Evolutionary conservation across 169 alveolate species (phyloP).

Genomic region (Eimeria maxima): DNA sequence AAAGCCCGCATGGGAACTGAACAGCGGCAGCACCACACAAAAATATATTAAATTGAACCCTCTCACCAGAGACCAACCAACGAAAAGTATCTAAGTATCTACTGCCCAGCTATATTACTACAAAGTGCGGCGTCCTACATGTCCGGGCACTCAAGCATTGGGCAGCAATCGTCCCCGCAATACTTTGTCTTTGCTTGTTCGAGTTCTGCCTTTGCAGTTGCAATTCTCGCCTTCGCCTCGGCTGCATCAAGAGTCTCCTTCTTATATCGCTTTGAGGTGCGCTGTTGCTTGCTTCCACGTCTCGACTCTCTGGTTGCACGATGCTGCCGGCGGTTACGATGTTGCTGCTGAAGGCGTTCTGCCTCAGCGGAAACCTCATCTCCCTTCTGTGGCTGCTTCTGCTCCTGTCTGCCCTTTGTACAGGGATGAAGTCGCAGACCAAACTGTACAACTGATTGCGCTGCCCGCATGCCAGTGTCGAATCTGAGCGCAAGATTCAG

Average conservation of each 20-base stretch:
- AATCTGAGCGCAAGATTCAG: conserved; percentile 29
- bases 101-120: too few relatives aligned
- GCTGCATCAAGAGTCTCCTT: conserved; percentile 38
- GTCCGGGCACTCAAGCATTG: conserved; percentile 54
- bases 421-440: conserved; percentile 72
- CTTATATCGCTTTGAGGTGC: neutral
- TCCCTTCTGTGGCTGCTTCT: conserved; percentile 16
- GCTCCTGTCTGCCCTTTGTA: conserved; percentile 48
- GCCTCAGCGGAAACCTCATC: neutral
- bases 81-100: neutral
- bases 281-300: conserved; percentile 43
- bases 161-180: conserved; percentile 72
- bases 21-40: neutral
- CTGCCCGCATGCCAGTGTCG: conserved; percentile 79
- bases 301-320: neutral
- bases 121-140: neutral
- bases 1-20: conserved; percentile 74
- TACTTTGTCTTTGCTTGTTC: conserved; percentile 51
- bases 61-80: neutral
- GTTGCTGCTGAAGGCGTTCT: conserved; percentile 70
- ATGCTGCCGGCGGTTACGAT: conserved; percentile 64
- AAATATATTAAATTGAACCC: neutral
- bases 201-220: conserved; percentile 53
- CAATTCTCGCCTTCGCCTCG: conserved; percentile 53
- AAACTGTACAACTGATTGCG: conserved; percentile 79